These are phyloP conservation scores for Dujonia santamariae DNA, from an alignment of 1,139 yeast species.

Conservation along the genomic window DNA sequence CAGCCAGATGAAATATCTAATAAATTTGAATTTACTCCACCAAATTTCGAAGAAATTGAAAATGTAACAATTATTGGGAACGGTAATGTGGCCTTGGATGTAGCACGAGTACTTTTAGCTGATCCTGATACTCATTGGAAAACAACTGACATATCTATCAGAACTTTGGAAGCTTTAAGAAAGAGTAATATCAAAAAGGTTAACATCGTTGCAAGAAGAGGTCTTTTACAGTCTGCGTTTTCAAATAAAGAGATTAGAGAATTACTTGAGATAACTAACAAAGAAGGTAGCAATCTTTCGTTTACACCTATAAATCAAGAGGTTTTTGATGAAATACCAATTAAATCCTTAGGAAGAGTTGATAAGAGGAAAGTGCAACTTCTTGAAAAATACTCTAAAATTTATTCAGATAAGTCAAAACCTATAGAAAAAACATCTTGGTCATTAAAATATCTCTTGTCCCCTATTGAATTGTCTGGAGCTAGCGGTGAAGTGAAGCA, in stretches of 20 bases:
- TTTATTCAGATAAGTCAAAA: slow-evolving; percentile 17
- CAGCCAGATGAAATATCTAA: no score
- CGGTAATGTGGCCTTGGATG: slow-evolving; percentile 96
- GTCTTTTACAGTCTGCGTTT: slow-evolving; percentile 79
- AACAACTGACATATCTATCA: slow-evolving; percentile 68
- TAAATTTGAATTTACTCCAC: slow-evolving; percentile 32
- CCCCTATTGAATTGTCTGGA: slow-evolving; percentile 57
- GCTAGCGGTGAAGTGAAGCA: slow-evolving; percentile 30
- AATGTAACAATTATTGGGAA: slow-evolving; percentile 86
- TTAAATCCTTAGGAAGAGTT: slow-evolving; percentile 52
- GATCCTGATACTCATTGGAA: slow-evolving; percentile 55
- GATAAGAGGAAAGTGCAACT: slow-evolving; percentile 68
- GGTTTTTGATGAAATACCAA: slow-evolving; percentile 34
- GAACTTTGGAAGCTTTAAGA: slow-evolving; percentile 54
- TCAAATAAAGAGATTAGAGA: slow-evolving; percentile 92
- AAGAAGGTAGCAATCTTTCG: slow-evolving; percentile 38
- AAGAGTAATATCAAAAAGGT: slow-evolving; percentile 58
- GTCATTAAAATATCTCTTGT: slow-evolving; percentile 65
- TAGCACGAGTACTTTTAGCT: slow-evolving; percentile 74
- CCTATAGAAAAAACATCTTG: slow-evolving; percentile 38
- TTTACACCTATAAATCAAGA: slow-evolving; percentile 54
- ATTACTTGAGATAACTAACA: slow-evolving; percentile 56
- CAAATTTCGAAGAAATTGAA: slow-evolving; percentile 53
- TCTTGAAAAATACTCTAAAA: slow-evolving; percentile 49
- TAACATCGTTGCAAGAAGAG: slow-evolving; percentile 80